Evolutionary conservation across 495 filamentous ascomycete species (phyloP), one percentile per base, ranked within the genome.

Genomic region (Penicilliopsis zonata): DNA sequence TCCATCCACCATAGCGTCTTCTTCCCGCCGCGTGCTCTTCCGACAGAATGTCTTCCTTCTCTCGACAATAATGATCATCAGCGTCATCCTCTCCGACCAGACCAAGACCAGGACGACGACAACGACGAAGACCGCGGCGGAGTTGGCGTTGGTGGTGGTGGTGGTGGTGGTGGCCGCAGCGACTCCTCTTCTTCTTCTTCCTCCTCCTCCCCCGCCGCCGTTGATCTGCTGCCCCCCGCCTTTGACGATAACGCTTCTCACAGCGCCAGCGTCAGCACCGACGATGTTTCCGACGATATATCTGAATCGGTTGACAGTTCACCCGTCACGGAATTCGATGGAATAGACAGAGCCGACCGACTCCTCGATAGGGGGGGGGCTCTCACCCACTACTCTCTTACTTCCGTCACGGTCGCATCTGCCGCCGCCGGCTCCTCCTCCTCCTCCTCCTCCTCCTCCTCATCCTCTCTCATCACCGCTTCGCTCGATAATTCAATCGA

Each of bases 1-100:
- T 61, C 58, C 49, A 64, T 63, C 59, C 57, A 63, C 42, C 54
- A 55, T 21, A 38, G 38, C 15, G 40, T 49, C 28, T 18, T 41
- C 26, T 44, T 50, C 41, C 21, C 36, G 13, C 47, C 36, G 30
- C 31, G 27, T 18, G 33, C 32, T 29, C 40, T 44, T 22, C 35
- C 41, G 24, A 33, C 41, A 23, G 23, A 27, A 24, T 37, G 37
- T 26, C n/a, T 31, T 28, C n/a, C n/a, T n/a, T n/a, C n/a, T n/a
- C n/a, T n/a, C n/a, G n/a, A n/a, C n/a, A n/a, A n/a, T n/a, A n/a
- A n/a, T n/a, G n/a, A n/a, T n/a, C n/a, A n/a, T n/a, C n/a, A n/a
- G n/a, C n/a, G n/a, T n/a, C n/a, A n/a, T n/a, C n/a, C n/a, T n/a
- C n/a, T n/a, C n/a, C n/a, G n/a, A n/a, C n/a, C n/a, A n/a, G n/a